These are phyloP conservation scores for Phytophthora syringae DNA, from an alignment of 352 stramenopile genomes.

Conservation along the genomic window DNA sequence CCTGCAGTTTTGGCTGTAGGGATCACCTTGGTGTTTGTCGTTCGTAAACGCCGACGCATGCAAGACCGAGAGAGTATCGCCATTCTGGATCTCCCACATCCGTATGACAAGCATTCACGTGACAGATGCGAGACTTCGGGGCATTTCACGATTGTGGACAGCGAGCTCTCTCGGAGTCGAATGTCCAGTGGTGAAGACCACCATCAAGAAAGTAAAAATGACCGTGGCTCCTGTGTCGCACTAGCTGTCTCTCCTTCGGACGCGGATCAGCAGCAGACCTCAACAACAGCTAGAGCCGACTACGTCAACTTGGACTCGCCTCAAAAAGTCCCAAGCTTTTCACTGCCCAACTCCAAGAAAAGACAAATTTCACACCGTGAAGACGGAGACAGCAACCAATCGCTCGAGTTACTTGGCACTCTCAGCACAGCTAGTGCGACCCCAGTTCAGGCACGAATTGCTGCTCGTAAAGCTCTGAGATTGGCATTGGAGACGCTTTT, in stretches of 20 bases:
- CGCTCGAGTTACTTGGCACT: slow-evolving; percentile 23
- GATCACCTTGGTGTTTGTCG: slow-evolving; percentile 19
- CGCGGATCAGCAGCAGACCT: neutral
- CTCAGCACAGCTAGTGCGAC: slow-evolving; percentile 24
- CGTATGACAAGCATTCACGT: slow-evolving; percentile 26
- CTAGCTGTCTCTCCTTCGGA: slow-evolving; percentile 19
- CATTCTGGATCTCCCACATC: slow-evolving; percentile 32
- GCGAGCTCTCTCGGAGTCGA: slow-evolving; percentile 35
- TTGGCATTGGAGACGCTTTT: slow-evolving; percentile 29
- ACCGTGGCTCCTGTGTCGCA: slow-evolving; percentile 21
- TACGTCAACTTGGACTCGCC: slow-evolving; percentile 16
- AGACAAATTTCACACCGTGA: slow-evolving; percentile 8
- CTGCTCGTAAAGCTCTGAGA: slow-evolving; percentile 22
- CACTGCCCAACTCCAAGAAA: slow-evolving; percentile 5
- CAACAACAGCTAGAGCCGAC: slow-evolving; percentile 1
- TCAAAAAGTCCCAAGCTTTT: neutral
- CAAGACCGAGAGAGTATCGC: slow-evolving; percentile 27
- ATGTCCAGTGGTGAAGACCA: slow-evolving; percentile 19
- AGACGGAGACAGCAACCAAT: slow-evolving; percentile 24
- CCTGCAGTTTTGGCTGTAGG: slow-evolving; percentile 19
- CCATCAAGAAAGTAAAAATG: slow-evolving; percentile 14
- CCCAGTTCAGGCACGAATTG: slow-evolving; percentile 16
- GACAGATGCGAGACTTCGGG: slow-evolving; percentile 31
- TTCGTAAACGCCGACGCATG: slow-evolving; percentile 25
- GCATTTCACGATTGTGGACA: slow-evolving; percentile 31